Evolutionary conservation across 108 stramenopile genomes (phyloP).

Genomic region (Cyclotella cryptica): DNA sequence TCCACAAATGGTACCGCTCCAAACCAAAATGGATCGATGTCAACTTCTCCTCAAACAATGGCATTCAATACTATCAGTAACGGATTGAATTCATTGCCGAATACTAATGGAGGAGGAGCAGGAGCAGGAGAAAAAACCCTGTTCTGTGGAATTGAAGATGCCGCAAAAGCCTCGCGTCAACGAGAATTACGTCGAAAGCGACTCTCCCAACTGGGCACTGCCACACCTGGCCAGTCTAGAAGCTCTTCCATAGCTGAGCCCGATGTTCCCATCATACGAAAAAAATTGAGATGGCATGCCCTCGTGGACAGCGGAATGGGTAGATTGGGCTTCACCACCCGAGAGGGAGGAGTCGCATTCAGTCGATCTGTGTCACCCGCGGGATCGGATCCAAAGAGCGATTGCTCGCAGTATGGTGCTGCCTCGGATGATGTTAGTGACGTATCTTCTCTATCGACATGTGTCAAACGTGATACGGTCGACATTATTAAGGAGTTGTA

Average conservation of each 20-base stretch:
- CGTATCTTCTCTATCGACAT: not conserved
- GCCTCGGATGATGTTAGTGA: constrained; percentile 5
- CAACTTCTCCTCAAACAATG: no score
- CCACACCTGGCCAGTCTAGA: not conserved
- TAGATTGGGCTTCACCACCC: constrained; percentile 58
- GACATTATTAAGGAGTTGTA: constrained; percentile 67
- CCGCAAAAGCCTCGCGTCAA: constrained; percentile 57
- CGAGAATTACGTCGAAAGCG: constrained; percentile 39
- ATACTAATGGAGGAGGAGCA: no score
- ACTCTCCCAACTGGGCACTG: constrained; percentile 2
- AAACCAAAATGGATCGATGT: no score
- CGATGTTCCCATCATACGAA: constrained; percentile 26
- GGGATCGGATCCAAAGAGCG: not conserved
- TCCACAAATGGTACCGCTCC: no score
- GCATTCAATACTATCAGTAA: no score
- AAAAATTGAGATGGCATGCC: constrained; percentile 70
- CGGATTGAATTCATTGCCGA: no score
- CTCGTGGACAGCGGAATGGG: constrained; percentile 82
- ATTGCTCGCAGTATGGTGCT: not conserved
- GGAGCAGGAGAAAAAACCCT: constrained; percentile 11
- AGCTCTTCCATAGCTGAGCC: not conserved
- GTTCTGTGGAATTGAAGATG: constrained; percentile 71
- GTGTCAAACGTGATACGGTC: constrained; percentile 47
- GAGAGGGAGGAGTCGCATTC: not conserved
- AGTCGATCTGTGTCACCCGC: not conserved